These are phyloP conservation scores for Sicyos baderoa DNA, from an alignment of 306 rosid genomes.

Conservation along the genomic window DNA sequence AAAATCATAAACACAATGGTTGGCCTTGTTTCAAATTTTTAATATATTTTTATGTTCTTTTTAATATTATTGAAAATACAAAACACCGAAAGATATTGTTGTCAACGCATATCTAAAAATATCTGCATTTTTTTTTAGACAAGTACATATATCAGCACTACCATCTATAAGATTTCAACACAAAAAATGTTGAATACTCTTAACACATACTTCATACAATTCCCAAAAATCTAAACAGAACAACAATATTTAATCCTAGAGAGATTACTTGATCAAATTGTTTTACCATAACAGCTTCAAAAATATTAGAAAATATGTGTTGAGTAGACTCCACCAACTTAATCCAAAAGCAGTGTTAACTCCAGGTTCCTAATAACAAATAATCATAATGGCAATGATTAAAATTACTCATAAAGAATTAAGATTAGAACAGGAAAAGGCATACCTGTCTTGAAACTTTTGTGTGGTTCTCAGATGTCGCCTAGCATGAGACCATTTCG, in stretches of 20 bases:
- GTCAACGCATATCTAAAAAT: too few relatives aligned
- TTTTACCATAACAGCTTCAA: not conserved
- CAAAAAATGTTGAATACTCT: not conserved
- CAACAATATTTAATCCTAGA: not conserved
- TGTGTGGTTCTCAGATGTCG: not conserved
- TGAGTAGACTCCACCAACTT: conserved; percentile 1
- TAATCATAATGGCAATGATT: not conserved
- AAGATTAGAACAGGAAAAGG: not conserved
- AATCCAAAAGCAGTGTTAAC: not conserved
- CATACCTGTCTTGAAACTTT: not conserved
- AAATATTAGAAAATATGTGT: not conserved
- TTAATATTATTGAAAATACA: too few relatives aligned
- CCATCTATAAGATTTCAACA: not conserved
- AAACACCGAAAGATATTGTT: too few relatives aligned
- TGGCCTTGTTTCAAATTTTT: too few relatives aligned
- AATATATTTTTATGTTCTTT: too few relatives aligned
- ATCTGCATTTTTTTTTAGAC: not conserved
- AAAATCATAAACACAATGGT: not conserved
- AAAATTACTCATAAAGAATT: not conserved
- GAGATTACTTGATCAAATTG: not conserved
- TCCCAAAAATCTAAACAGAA: not conserved
- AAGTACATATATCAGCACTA: not conserved
- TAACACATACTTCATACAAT: not conserved
- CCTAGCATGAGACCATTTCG: conserved; percentile 13
- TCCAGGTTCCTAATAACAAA: not conserved